Conservation (phyloP, 2,329 filamentous ascomycete species). For the Nemania sp. region DNA sequence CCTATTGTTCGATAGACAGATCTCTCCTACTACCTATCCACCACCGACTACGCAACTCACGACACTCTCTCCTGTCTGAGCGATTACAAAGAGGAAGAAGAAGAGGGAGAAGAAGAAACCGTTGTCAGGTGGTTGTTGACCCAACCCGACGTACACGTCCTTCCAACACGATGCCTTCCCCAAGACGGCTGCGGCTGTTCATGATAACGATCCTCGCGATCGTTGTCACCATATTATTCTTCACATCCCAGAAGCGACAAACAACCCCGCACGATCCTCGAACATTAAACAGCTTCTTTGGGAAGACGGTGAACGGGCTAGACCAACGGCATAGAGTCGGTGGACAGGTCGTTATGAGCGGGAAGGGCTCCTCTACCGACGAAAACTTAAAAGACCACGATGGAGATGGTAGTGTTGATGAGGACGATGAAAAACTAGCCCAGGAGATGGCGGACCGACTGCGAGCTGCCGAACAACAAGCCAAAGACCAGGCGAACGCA, state of each 20-base stretch:
- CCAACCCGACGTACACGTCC: neutral
- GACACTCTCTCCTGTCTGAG: neutral
- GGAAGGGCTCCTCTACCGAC: slow-evolving; percentile 53
- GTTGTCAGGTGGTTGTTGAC: neutral
- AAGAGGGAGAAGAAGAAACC: neutral
- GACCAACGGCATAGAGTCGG: slow-evolving; percentile 52
- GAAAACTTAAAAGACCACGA: slow-evolving; percentile 62
- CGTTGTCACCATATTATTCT: slow-evolving; percentile 78
- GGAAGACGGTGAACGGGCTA: slow-evolving; percentile 69
- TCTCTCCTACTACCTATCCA: neutral
- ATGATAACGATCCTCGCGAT: slow-evolving; percentile 72
- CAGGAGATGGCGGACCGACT: slow-evolving; percentile 71
- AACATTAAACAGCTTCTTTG: slow-evolving; percentile 68
- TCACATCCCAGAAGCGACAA: slow-evolving; percentile 71
- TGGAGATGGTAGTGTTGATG: slow-evolving; percentile 66
- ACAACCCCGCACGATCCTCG: slow-evolving; percentile 60
- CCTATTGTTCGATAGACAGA: slow-evolving; percentile 35
- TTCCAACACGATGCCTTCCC: slow-evolving; percentile 69
- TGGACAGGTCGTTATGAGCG: slow-evolving; percentile 57
- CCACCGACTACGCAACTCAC: neutral
- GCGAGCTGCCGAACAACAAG: slow-evolving; percentile 75
- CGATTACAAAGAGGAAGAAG: too few relatives aligned
- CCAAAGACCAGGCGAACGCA: slow-evolving; percentile 75
- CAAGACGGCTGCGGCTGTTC: slow-evolving; percentile 76
- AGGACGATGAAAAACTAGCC: slow-evolving; percentile 66